Evolutionary conservation across 345 rosid species (phyloP).

Genomic region (Geranium rotundifolium): DNA sequence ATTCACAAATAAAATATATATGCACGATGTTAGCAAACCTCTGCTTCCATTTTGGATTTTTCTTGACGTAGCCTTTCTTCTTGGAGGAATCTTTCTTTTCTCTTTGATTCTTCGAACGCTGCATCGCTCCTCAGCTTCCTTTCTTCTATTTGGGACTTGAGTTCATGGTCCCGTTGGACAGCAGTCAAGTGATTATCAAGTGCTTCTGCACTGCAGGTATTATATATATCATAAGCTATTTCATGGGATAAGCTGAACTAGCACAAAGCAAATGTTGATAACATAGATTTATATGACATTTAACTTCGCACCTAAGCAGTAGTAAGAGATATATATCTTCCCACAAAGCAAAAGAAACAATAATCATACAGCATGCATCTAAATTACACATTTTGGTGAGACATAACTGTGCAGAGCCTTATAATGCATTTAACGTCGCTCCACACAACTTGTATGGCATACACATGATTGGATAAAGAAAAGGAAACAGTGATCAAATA

Average conservation of each 20-base stretch:
- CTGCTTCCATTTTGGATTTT: constrained; percentile 75
- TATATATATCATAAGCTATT: constrained; percentile 7
- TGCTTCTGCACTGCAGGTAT: constrained; percentile 68
- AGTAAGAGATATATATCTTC: too few species aligned
- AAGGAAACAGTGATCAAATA: too few species aligned
- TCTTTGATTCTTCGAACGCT: constrained; percentile 77
- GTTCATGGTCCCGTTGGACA: constrained; percentile 70
- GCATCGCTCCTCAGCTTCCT: constrained; percentile 76
- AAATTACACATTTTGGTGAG: too few species aligned
- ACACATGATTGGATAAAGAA: too few species aligned
- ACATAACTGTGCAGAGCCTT: too few species aligned
- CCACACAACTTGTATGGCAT: too few species aligned
- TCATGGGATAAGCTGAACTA: constrained; percentile 2
- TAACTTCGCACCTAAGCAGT: neutral
- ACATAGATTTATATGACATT: neutral
- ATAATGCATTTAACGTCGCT: too few species aligned
- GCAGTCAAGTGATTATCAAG: constrained; percentile 82
- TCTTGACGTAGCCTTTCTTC: constrained; percentile 80
- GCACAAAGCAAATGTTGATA: neutral
- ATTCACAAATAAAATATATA: neutral
- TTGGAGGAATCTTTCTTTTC: constrained; percentile 64
- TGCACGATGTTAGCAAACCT: constrained; percentile 37
- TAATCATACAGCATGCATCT: too few species aligned
- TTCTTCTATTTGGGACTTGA: constrained; percentile 82
- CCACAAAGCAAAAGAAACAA: too few species aligned